Conservation (phyloP, 805 yeast species). For the Candida corydali region DNA sequence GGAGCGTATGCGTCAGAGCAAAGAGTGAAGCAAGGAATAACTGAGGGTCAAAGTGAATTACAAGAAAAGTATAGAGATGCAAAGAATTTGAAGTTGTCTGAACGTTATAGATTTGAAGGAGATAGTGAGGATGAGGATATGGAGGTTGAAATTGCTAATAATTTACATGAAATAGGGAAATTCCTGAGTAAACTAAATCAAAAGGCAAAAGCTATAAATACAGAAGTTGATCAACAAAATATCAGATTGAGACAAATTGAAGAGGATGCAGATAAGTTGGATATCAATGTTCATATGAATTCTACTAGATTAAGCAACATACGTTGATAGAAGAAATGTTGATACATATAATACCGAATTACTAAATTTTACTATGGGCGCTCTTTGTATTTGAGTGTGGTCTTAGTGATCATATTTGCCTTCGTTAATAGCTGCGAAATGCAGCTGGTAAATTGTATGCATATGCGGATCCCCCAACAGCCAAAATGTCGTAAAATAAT, state of each 20-base stretch:
- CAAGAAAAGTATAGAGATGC: constrained; percentile 50
- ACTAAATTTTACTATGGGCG: too few species aligned
- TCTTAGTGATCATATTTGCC: too few species aligned
- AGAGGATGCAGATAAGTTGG: constrained; percentile 79
- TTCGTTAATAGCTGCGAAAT: too few species aligned
- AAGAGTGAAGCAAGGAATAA: constrained; percentile 60
- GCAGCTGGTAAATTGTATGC: too few species aligned
- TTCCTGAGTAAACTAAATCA: constrained; percentile 67
- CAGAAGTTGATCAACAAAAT: constrained; percentile 79
- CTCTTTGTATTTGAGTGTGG: too few species aligned
- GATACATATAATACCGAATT: too few species aligned
- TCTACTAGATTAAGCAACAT: constrained; percentile 62
- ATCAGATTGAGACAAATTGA: constrained; percentile 68
- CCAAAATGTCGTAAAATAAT: too few species aligned
- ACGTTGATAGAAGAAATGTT: constrained; percentile 19
- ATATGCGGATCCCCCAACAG: too few species aligned
- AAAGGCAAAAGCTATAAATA: constrained; percentile 68
- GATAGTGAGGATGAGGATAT: constrained; percentile 91
- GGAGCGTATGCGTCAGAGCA: constrained; percentile 62
- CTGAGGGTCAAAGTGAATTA: constrained; percentile 31
- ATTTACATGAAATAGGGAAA: constrained; percentile 71
- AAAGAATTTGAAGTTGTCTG: constrained; percentile 52
- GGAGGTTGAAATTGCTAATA: constrained; percentile 82
- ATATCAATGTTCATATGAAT: constrained; percentile 77
- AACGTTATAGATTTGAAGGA: constrained; percentile 75